These are phyloP conservation scores for Samsoniella hepiali DNA, from an alignment of 2,329 filamentous ascomycete genomes.

Conservation along the genomic window DNA sequence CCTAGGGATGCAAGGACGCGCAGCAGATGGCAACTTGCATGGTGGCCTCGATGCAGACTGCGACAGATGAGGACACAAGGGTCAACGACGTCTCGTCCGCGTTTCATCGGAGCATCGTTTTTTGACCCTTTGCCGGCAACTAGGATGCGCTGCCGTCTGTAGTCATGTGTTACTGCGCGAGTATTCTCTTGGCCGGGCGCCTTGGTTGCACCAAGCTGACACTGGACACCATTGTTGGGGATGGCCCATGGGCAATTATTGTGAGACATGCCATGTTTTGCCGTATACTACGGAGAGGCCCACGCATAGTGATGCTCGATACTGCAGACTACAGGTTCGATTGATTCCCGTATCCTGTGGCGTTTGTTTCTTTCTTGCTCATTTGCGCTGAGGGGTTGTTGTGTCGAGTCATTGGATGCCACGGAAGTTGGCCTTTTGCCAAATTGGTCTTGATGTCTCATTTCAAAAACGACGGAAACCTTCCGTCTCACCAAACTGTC, in stretches of 20 bases:
- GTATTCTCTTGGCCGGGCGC: too few species aligned
- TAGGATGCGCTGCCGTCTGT: too few species aligned
- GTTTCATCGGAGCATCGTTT: not conserved
- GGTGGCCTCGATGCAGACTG: not conserved
- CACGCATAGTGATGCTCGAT: not conserved
- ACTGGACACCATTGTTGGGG: not conserved
- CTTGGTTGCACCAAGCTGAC: not conserved
- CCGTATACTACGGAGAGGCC: not conserved
- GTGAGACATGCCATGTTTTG: not conserved
- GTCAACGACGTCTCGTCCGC: too few species aligned
- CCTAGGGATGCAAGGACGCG: too few species aligned
- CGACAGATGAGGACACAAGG: not conserved
- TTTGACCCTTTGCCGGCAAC: too few species aligned
- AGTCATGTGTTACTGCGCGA: too few species aligned
- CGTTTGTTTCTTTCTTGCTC: not conserved
- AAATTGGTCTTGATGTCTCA: not conserved
- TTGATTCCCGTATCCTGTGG: not conserved
- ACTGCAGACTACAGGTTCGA: too few species aligned
- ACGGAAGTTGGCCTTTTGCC: not conserved
- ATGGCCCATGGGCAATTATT: not conserved
- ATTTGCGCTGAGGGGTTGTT: too few species aligned
- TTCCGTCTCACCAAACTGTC: too few species aligned
- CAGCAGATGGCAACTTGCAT: not conserved
- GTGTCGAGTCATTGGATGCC: too few species aligned
- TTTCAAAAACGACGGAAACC: too few species aligned